Conservation (phyloP, 139 green algal species). For the Edaphochlamys debaryana region DNA sequence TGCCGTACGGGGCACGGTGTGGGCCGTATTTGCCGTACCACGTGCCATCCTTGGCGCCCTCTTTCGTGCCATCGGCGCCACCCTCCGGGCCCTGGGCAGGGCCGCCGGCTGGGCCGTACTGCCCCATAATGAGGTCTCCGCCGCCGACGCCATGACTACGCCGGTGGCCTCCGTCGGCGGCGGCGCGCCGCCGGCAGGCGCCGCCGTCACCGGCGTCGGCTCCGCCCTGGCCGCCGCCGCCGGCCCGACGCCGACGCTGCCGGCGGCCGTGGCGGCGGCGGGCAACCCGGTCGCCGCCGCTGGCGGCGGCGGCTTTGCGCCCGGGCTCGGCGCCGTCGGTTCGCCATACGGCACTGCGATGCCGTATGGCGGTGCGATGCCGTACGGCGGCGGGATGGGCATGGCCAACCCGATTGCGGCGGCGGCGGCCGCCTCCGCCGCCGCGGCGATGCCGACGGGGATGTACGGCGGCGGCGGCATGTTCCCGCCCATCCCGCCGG, state of each 20-base stretch:
- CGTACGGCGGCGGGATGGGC: neutral
- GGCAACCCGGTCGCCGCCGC: too few species aligned
- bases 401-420: neutral
- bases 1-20: too few species aligned
- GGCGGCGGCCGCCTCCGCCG: neutral
- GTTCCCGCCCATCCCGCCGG: too few species aligned
- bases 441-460: neutral
- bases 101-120: conserved; percentile 30
- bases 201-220: neutral
- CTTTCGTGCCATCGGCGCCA: too few species aligned
- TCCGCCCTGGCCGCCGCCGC: neutral
- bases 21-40: too few species aligned
- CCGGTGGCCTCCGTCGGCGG: neutral
- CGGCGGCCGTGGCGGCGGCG: neutral
- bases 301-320: neutral
- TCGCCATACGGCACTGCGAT: neutral
- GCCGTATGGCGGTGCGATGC: neutral
- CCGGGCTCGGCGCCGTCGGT: neutral
- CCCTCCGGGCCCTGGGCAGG: conserved; percentile 14
- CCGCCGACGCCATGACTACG: neutral
- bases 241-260: conserved; percentile 27
- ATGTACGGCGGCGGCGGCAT: neutral
- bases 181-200: conserved; percentile 2
- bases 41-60: too few species aligned
- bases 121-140: neutral